Conservation (phyloP, 2,329 filamentous ascomycete genomes). For the Neofusicoccum cordaticola region DNA sequence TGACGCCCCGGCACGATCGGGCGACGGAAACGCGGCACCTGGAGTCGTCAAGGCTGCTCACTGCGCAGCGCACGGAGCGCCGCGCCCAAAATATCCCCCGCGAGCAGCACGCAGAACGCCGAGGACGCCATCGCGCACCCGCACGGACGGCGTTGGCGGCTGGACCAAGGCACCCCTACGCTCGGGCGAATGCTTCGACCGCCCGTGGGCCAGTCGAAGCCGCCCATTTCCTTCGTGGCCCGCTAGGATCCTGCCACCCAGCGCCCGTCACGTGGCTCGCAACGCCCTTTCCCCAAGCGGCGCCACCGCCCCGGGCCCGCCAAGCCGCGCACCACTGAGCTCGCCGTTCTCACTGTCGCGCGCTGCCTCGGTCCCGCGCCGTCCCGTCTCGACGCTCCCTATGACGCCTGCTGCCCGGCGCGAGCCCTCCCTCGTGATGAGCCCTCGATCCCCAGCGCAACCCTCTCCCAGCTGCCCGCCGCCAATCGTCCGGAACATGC, state of each 20-base stretch:
- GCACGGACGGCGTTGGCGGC: no score
- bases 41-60: background rate
- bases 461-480: background rate
- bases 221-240: no score
- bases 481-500: background rate
- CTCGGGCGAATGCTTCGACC: no score
- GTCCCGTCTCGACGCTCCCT: conserved; percentile 1
- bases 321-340: background rate
- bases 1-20: conserved; percentile 1
- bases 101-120: no score
- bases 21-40: conserved; percentile 1
- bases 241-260: no score
- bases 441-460: background rate
- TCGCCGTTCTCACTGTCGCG: no score
- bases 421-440: background rate
- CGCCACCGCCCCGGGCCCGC: background rate
- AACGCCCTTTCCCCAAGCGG: background rate
- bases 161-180: no score
- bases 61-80: conserved; percentile 2
- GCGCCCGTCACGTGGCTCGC: background rate
- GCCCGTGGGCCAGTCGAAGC: no score
- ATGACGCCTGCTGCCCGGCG: background rate
- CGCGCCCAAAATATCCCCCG: background rate
- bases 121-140: no score
- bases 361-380: background rate